Evolutionary conservation across 2,329 filamentous ascomycete species (phyloP), one percentile per base, ranked within the genome.

Genomic region (Colletotrichum scovillei): DNA sequence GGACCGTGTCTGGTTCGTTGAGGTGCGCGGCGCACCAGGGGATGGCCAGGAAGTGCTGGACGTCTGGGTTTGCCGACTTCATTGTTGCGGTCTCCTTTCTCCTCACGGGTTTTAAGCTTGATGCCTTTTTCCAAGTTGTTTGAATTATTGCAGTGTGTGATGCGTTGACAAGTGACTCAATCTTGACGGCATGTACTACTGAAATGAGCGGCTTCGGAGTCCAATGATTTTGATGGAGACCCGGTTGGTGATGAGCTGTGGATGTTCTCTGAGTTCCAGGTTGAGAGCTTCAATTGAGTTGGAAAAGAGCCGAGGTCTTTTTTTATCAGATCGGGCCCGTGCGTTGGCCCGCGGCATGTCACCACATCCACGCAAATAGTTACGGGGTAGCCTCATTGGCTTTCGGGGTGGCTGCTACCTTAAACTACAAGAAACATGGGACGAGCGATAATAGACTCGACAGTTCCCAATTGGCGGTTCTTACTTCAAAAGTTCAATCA

Each of bases 1-100:
- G 75, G 56, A 84, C 78, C 22, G 78, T 75, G 67, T 76, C 74
- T 6, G 77, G 76, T 22, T 74, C 72, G 3, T 73, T 74, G 24
- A 84, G 78, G 35, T 81, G 78, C n/a, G 75, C 72, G 52, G 80
- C 78, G 65, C 80, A 83, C 83, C 83, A 85, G 12, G 82, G 80
- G 58, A 82, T 78, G 2, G 81, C 77, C 59, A 74, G 75, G 78
- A 85, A 85, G 78, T 83, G 74, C 52, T 75, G 67, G 24, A 69
- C 35, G 63, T 75, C 74, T 4, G 63, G 69, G 49, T 69, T 66
- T 12, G 58, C 49, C 16, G 68, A 59, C 49, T 67, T 72, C 74
- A 75, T 75, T 9, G 22, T 35, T 58, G 35, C 16, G 19, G 63
- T 22, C 16, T 26, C 22, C 19, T 32, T 19, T 8, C 35, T 46